Evolutionary conservation across 371 early-diverging fungal species (phyloP), one percentile per base, ranked within the genome.

Genomic region (Syncephalastrum sp.): DNA sequence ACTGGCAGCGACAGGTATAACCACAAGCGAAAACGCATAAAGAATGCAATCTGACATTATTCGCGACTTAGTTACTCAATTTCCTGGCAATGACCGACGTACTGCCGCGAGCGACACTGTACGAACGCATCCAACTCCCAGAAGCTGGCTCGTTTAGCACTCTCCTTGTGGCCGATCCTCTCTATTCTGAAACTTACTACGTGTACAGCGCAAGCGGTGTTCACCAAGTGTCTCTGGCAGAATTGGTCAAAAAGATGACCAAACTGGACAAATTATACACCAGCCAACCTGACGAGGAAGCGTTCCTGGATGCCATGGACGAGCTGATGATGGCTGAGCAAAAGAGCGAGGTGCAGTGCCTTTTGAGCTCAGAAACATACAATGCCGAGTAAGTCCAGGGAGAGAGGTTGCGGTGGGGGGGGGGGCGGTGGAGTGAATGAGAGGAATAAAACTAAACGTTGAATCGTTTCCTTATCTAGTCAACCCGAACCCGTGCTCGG

Each of bases 141-240:
- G 33, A 50, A 41, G 16, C 45, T 17, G 49, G 24, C n/a, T 54
- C 46, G 14, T 69, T 68, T 41, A 29, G 55, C 6, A 54, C 72
- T 14, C 41, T 54, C 8, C 60, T 79, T 14, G 43, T 73, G 0
- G 25, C 44, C 7, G 72, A 79, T 55, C 67, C 69, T 10, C 52
- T 67, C 15, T 71, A 73, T 29, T 29, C 56, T 23, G 74, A 75
- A 25, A 69, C 60, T 0, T 70, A 64, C 21, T 79, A 69, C 45
- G 63, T 60, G 5, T 75, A 75, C 49, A 75, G 75, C 52, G 57
- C 68, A 44, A 64, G 50, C 16, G 79, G 79, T 15, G 72, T 71
- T 0, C 65, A 71, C 50, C 64, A 61, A 12, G 52, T 79, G 23
- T 47, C 46, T 0, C 61, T 69, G 61, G 61, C 43, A 1, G 53